Evolutionary conservation across 768 basidiomycete genomes (phyloP).

Genomic region (Amanita pallidorosea): DNA sequence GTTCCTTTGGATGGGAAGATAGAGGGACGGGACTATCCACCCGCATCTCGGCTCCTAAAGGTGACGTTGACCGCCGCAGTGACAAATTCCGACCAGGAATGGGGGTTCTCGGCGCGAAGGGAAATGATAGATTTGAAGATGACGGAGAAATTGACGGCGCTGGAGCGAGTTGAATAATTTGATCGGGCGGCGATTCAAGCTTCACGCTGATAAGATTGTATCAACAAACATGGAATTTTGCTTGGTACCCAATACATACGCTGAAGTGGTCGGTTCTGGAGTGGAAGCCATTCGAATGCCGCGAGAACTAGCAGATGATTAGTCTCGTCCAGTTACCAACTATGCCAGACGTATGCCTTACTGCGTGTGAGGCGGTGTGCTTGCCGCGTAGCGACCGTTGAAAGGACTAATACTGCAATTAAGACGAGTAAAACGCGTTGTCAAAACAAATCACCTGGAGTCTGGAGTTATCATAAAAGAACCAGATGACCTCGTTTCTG

Average conservation of each 20-base stretch:
- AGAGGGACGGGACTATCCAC: constrained; percentile 7
- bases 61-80: constrained; percentile 1
- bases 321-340: not conserved
- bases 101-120: constrained; percentile 31
- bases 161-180: constrained; percentile 11
- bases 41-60: not conserved
- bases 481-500: not conserved
- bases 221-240: not conserved
- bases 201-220: constrained; percentile 10
- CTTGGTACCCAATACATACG: constrained; percentile 10
- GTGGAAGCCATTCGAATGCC: constrained; percentile 9
- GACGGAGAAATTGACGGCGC: constrained; percentile 21
- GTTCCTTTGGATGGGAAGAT: constrained; percentile 7
- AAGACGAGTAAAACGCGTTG: not conserved
- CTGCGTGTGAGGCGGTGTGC: not conserved
- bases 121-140: constrained; percentile 30
- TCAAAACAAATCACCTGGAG: not conserved
- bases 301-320: constrained; percentile 6
- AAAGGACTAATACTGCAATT: not conserved
- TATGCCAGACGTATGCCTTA: constrained; percentile 4
- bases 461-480: constrained; percentile 4
- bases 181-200: constrained; percentile 10
- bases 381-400: not conserved
- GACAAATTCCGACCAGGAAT: constrained; percentile 14
- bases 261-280: constrained; percentile 14